Percentiles rank a stretch among this genome's conserved stretches.
Conservation (phyloP, 2,329 filamentous ascomycete species). For the Fusarium agapanthi region DNA sequence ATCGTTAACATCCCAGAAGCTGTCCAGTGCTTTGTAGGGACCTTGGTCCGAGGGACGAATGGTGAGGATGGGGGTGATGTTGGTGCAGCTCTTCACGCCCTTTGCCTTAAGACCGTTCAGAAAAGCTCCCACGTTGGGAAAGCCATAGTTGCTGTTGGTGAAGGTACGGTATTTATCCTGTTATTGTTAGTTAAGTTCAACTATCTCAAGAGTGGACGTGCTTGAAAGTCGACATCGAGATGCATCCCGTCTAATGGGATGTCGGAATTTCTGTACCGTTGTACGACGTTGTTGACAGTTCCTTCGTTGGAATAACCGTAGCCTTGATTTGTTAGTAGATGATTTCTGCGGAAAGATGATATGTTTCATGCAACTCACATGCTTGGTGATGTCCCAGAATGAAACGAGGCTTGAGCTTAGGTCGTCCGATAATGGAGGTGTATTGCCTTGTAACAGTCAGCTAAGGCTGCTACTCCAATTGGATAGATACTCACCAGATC, state of each 20-base stretch:
- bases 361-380: neutral
- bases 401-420: conserved; percentile 3
- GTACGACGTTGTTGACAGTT: neutral
- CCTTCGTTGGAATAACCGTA: neutral
- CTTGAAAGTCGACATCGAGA: neutral
- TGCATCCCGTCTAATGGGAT: neutral
- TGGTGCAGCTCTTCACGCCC: neutral
- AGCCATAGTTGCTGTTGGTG: neutral
- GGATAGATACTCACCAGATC: neutral
- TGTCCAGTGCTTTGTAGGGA: neutral
- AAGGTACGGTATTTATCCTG: neutral
- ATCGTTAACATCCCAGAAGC: neutral
- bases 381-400: neutral
- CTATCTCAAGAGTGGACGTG: rapidly evolving
- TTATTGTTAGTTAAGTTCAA: rapidly evolving
- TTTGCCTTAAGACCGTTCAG: neutral
- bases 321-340: neutral
- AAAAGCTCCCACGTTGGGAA: neutral
- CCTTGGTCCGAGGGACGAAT: neutral
- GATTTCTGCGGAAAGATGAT: rapidly evolving
- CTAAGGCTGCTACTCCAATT: rapidly evolving
- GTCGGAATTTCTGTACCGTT: neutral
- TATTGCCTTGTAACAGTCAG: neutral
- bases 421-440: neutral
- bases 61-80: neutral